Percentiles rank a stretch among this genome's conserved stretches.
These are phyloP conservation scores for Kodamaea derodonti DNA, from an alignment of 1,139 yeast genomes.

Conservation along the genomic window DNA sequence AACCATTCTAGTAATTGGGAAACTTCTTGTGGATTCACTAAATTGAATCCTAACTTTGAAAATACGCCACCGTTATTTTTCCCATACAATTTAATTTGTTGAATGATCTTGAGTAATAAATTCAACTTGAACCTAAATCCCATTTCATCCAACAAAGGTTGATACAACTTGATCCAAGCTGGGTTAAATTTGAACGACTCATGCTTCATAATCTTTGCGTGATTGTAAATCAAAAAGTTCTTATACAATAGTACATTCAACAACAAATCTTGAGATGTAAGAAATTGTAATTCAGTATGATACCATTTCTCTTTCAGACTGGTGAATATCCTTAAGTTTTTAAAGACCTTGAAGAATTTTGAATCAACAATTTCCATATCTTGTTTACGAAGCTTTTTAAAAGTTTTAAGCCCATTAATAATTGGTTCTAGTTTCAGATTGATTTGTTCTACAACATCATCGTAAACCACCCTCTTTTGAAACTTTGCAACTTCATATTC, in stretches of 20 bases:
- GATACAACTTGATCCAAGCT: conserved; percentile 27
- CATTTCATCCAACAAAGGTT: conserved; percentile 30
- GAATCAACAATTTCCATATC: conserved; percentile 41
- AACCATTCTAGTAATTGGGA: conserved; percentile 20
- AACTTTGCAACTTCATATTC: conserved; percentile 13
- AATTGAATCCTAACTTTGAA: conserved; percentile 4
- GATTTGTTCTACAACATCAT: conserved; percentile 1
- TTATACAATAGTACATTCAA: conserved; percentile 17
- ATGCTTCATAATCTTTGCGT: conserved; percentile 16
- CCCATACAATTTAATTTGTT: conserved; percentile 4
- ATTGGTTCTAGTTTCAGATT: conserved; percentile 3
- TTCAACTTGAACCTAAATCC: conserved; percentile 20
- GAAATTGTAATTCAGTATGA: conserved; percentile 1
- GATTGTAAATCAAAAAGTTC: conserved; percentile 27
- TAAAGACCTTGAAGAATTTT: conserved; percentile 33
- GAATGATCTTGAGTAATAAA: conserved; percentile 9
- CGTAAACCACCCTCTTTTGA: neutral
- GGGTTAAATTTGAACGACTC: conserved; percentile 22
- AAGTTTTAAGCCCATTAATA: conserved; percentile 21
- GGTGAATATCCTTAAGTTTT: conserved; percentile 19
- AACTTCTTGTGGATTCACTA: conserved; percentile 9
- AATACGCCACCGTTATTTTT: neutral
- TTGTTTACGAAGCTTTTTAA: conserved; percentile 42
- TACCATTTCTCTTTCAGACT: conserved; percentile 7
- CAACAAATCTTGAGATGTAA: conserved; percentile 10